Conservation (phyloP, 345 rosid genomes). For the Heritiera littoralis region DNA sequence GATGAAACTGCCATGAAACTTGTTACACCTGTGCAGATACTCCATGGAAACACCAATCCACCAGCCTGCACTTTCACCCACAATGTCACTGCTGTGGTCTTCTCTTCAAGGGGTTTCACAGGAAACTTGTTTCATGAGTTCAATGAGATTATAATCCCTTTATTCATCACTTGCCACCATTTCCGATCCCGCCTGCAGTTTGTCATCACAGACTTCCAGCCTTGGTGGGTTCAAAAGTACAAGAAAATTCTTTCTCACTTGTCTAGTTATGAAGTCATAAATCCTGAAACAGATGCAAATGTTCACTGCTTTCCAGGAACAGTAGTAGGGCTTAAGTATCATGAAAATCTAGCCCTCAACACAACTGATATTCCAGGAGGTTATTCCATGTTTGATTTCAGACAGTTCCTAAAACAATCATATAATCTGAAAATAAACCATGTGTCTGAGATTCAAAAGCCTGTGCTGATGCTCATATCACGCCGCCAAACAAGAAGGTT, state of each 20-base stretch:
- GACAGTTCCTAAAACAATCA: constrained; percentile 34
- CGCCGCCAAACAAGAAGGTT: constrained; percentile 32
- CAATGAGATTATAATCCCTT: constrained; percentile 46
- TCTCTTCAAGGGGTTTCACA: constrained; percentile 42
- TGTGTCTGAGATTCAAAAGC: constrained; percentile 25
- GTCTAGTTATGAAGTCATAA: constrained; percentile 34
- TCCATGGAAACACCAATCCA: constrained; percentile 15
- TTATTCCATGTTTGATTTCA: constrained; percentile 45
- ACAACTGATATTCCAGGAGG: constrained; percentile 32
- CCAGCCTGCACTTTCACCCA: constrained; percentile 35
- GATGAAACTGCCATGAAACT: constrained; percentile 23
- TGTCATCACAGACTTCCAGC: constrained; percentile 35
- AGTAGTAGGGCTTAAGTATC: constrained; percentile 38
- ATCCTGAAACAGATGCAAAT: constrained; percentile 26
- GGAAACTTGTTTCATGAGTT: constrained; percentile 47
- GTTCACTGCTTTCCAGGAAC: constrained; percentile 51
- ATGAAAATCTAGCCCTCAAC: constrained; percentile 33
- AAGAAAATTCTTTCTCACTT: constrained; percentile 23
- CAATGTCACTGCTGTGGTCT: constrained; percentile 37
- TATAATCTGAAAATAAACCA: constrained; percentile 29
- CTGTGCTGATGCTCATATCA: constrained; percentile 38
- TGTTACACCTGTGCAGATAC: constrained; percentile 31
- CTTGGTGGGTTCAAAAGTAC: constrained; percentile 43
- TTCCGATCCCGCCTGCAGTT: constrained; percentile 35
- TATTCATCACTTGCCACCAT: constrained; percentile 44